Evolutionary conservation across 2,329 filamentous ascomycete species (phyloP).

Genomic region (Aspergillus terreus): DNA sequence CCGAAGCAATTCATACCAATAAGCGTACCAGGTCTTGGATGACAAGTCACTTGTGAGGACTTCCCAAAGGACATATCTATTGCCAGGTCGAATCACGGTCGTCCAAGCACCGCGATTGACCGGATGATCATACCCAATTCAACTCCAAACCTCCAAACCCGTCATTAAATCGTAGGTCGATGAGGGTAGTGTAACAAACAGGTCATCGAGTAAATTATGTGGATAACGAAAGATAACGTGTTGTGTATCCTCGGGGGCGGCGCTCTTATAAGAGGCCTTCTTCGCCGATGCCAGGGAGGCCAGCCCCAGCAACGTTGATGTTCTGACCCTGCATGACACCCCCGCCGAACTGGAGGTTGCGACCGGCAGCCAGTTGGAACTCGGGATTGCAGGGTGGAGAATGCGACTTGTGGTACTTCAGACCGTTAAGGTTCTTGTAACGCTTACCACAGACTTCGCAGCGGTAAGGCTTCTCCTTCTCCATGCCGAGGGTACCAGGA

Average conservation of each 20-base stretch:
- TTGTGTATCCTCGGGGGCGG: not conserved
- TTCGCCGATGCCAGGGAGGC: slow-evolving; percentile 45
- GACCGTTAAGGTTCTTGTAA: slow-evolving; percentile 97
- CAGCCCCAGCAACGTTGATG: slow-evolving; percentile 47
- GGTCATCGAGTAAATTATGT: slow-evolving; percentile 25
- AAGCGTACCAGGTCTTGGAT: not conserved
- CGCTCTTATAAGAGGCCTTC: slow-evolving; percentile 34
- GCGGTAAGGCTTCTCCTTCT: slow-evolving; percentile 98
- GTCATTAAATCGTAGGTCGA: slow-evolving; percentile 28
- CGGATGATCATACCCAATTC: slow-evolving; percentile 18
- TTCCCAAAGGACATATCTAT: slow-evolving; percentile 9
- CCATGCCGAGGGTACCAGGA: slow-evolving; percentile 96
- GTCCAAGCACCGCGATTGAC: slow-evolving; percentile 12
- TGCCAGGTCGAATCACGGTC: slow-evolving; percentile 12
- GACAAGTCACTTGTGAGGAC: slow-evolving; percentile 15
- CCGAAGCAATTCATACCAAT: slow-evolving; percentile 20
- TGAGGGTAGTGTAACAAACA: slow-evolving; percentile 19
- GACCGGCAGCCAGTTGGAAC: slow-evolving; percentile 53
- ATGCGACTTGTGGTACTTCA: slow-evolving; percentile 90
- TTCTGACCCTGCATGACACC: slow-evolving; percentile 46
- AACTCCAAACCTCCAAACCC: slow-evolving; percentile 29
- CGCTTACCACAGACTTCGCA: slow-evolving; percentile 96
- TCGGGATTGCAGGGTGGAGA: slow-evolving; percentile 89
- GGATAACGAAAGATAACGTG: slow-evolving; percentile 16
- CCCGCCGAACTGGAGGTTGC: slow-evolving; percentile 36